Conservation (phyloP, 2,329 filamentous ascomycete genomes). For the Hymenoscyphus albidus region DNA sequence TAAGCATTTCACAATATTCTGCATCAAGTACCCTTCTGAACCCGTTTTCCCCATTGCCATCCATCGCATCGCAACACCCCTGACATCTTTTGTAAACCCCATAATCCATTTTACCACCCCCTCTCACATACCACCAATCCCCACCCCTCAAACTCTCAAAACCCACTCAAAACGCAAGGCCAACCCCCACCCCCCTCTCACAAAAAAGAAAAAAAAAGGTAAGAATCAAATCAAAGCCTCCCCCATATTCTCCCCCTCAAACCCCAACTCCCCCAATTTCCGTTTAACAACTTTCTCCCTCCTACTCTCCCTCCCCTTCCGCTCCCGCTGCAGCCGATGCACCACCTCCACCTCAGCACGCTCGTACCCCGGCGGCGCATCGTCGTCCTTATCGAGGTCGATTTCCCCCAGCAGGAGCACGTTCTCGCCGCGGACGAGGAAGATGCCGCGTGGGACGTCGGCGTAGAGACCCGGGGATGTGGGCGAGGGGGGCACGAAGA, state of each 20-base stretch:
- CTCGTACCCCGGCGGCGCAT: constrained; percentile 67
- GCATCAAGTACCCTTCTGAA: constrained; percentile 31
- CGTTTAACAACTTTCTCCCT: constrained; percentile 68
- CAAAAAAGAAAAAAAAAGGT: too few relatives aligned
- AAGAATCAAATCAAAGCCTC: constrained; percentile 62
- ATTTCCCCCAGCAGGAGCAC: constrained; percentile 95
- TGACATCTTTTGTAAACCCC: not conserved
- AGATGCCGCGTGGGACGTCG: constrained; percentile 81
- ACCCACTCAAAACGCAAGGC: not conserved
- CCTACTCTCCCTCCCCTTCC: constrained; percentile 63
- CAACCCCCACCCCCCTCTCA: too few relatives aligned
- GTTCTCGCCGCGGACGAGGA: constrained; percentile 92
- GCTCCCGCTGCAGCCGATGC: constrained; percentile 67
- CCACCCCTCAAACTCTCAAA: not conserved
- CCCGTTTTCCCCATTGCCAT: not conserved
- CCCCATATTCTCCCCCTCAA: constrained; percentile 79
- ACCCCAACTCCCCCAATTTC: constrained; percentile 74
- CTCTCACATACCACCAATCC: not conserved
- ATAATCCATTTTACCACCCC: not conserved
- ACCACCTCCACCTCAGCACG: constrained; percentile 65
- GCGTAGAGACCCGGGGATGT: constrained; percentile 60
- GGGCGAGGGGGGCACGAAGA: constrained; percentile 54
- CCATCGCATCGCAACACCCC: not conserved
- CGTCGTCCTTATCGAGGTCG: constrained; percentile 93
- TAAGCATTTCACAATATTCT: constrained; percentile 53